Base-by-base conservation (phyloP, 148 eudicot species). In the Dysphania ambrosioides region DNA sequence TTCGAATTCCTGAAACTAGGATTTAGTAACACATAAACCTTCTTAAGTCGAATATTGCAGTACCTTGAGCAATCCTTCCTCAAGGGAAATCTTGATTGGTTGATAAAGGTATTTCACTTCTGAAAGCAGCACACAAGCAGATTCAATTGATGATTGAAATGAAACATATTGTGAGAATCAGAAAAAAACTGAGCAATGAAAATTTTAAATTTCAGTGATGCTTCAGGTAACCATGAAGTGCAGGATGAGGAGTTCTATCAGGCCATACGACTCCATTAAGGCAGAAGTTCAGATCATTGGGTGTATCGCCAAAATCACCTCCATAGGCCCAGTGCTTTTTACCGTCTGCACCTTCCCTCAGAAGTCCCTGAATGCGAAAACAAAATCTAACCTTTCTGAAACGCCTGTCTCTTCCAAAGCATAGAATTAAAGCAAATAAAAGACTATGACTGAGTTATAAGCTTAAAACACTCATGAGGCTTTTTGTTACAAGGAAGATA, bases 241-340 rank as follows among this genome's bases (percentile, higher is more conserved):
- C 97, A 75, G 97, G 98, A 81, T 94, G 98, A 82, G 92, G 90
- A 80, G 85, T 88, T 83, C 98, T 88, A 80, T 94, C 97, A 60
- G 98, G 96, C 95, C 97, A 94, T 34, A 59, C 75, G 62, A 94
- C 76, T 64, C 98, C 98, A 86, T 94, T 90, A n/a, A 94, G 70
- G 79, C 98, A 94, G 79, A 94, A 94, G 82, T 94, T 94, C 74
- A 94, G 79, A 80, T 94, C 98, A 78, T 94, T 94, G 26, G 98
- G 98, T 53, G 49, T 72, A 87, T 94, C 98, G 53, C 98, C 98
- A 82, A 90, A 94, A 83, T 94, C 97, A 68, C 98, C 98, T 77
- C 98, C 98, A 82, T 94, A 94, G 57, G 96, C 97, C 98, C 98
- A 94, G 72, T 82, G 86, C 83, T 89, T 94, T 38, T 67, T 79